A percentile compares a stretch with the other conserved stretches of the same genome.
These are phyloP conservation scores for Ophiocordyceps unilateralis DNA, from an alignment of 2,329 filamentous ascomycete species.

Conservation along the genomic window DNA sequence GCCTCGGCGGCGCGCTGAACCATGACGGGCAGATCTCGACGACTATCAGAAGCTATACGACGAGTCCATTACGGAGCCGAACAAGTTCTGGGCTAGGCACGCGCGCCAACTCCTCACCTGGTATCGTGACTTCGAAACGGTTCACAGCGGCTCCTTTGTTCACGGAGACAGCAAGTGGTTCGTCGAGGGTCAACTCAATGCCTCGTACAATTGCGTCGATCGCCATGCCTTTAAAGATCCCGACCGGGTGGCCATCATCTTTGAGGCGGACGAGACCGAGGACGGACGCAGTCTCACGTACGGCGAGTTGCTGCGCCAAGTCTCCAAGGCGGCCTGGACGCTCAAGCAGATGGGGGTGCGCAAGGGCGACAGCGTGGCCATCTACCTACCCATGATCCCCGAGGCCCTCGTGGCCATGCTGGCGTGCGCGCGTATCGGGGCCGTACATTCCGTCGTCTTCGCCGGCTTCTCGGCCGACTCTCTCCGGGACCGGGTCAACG, in stretches of 20 bases:
- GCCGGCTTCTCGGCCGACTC: slow-evolving; percentile 96
- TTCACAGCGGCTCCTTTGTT: slow-evolving; percentile 56
- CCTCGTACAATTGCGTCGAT: slow-evolving; percentile 94
- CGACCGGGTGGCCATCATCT: slow-evolving; percentile 89
- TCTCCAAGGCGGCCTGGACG: slow-evolving; percentile 72
- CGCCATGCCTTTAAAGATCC: slow-evolving; percentile 93
- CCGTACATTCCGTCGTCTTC: slow-evolving; percentile 93
- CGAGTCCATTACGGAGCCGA: slow-evolving; percentile 77
- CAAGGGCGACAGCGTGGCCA: slow-evolving; percentile 93
- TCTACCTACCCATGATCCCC: slow-evolving; percentile 98
- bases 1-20: too few species aligned
- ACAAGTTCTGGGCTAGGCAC: slow-evolving; percentile 75
- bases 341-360: slow-evolving; percentile 90
- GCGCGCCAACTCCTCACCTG: slow-evolving; percentile 83
- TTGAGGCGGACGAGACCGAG: slow-evolving; percentile 82
- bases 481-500: slow-evolving; percentile 82
- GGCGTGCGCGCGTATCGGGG: slow-evolving; percentile 81
- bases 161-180: slow-evolving; percentile 91
- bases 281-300: slow-evolving; percentile 88
- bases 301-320: slow-evolving; percentile 78
- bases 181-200: slow-evolving; percentile 81
- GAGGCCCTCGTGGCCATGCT: slow-evolving; percentile 85
- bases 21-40: slow-evolving; percentile 43
- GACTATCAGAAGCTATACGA: slow-evolving; percentile 53
- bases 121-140: slow-evolving; percentile 83